Evolutionary conservation across 495 filamentous ascomycete species (phyloP), one percentile per base, ranked within the genome.

Genomic region (Tuber calosporum): DNA sequence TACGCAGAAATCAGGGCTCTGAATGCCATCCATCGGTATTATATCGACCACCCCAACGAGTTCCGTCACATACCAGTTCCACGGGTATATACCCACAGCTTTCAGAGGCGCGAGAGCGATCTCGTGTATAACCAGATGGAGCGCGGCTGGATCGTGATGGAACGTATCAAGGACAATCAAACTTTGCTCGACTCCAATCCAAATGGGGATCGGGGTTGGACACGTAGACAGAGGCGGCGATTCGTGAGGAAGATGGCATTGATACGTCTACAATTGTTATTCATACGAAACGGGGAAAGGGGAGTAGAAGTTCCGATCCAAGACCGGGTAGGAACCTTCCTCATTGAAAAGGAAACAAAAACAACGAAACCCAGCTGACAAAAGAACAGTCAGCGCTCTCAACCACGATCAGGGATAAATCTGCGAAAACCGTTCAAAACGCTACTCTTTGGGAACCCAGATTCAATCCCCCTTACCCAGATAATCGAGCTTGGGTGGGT

Each of bases 171-270:
- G 53, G 26, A 62, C 53, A 62, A 19, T 34, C 0, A 4, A 62
- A 1, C 3, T 19, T 11, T 62, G 11, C 4, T 15, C 26, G 11
- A 0, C 30, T 34, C 26, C 53, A 34, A 17, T 19, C 53, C 11
- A 0, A 0, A 3, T 1, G 53, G 53, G 15, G 26, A 62, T 34
- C 0, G 19, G 0, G 26, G 26, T 34, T 62, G 53, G 53, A 62
- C 53, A 17, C 11, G 13, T 1, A 62, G 53, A 17, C 53, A 62
- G 26, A 62, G 19, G 19, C 53, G 53, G 7, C 53, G 53, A 62
- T 62, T 62, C 15, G 53, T 62, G 53, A 62, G 53, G 53, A 34
- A 62, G 53, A 62, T 62, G 53, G 53, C 53, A 62, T 62, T 62
- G 26, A 62, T 62, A 19, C 53, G 53, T 34, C 53, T 62, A 11